Base-by-base conservation (phyloP, 2,329 filamentous ascomycete species). In the Coniosporium tulheliwenetii region DNA sequence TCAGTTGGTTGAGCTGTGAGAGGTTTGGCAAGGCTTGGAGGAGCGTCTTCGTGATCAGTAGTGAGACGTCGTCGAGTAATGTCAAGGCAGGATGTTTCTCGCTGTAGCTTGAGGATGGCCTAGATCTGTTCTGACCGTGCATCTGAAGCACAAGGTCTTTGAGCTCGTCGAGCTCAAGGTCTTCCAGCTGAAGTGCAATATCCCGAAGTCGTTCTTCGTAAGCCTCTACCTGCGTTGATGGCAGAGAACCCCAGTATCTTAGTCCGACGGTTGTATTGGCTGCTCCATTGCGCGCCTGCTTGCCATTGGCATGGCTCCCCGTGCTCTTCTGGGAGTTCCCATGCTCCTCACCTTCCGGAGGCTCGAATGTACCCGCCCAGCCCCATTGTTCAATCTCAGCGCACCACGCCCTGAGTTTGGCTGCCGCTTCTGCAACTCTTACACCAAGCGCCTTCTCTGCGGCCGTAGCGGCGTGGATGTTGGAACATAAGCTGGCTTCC, bases 1-100 rank as follows among this genome's bases (percentile, higher is more conserved):
- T 66, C n/a, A 93, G 61, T 8, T 73, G 71, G 41, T 76, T 77
- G 15, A 98, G 62, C 41, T 73, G 78, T 8, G 85, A 81, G 35
- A 95, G 64, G 44, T 82, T 79, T 1, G 91, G 91, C 14, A 98
- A 69, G 3, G 85, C 77, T 54, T 91, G 84, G n/a, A 98, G 64
- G 13, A 94, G 82, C 30, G 89, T 93, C 26, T 87, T 84, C 1
- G 91, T 95, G 42, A 96, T 74, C 37, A 96, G 72, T 16, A 89
- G 85, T 8, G 85, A 87, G 52, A 94, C 77, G 58, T 96, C 91
- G 50, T 91, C 86, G 67, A 96, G 75, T 45, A 26, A 35, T 7
- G 19, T 26, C 33, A 35, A 10, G 10, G 12, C 33, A 73, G 78
- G 46, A 73, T 74, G 58, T 83, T 83, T 35, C 66, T 64, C 29